Percentiles rank a stretch among this genome's conserved stretches.
These are phyloP conservation scores for Besnoitia besnoiti DNA, from an alignment of 169 alveolate genomes.

Conservation along the genomic window DNA sequence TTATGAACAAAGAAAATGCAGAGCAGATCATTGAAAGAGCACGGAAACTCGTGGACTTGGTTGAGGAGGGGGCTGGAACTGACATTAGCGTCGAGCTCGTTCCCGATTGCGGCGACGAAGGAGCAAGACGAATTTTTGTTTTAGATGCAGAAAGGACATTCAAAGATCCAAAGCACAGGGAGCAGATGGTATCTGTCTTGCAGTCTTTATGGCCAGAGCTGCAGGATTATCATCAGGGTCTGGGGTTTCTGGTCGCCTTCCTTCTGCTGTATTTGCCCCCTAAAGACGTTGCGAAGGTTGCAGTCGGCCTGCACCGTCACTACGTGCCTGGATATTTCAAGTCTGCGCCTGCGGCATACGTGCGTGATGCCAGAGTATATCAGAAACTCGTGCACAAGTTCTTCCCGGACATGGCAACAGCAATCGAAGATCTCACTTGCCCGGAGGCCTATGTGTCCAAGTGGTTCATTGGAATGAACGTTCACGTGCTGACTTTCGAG, in stretches of 20 bases:
- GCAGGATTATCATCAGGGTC: slow-evolving; percentile 77
- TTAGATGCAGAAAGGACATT: slow-evolving; percentile 78
- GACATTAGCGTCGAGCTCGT: slow-evolving; percentile 18
- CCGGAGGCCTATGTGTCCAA: slow-evolving; percentile 78
- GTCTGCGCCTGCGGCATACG: slow-evolving; percentile 77
- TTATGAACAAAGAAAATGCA: slow-evolving; percentile 61
- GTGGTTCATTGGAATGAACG: slow-evolving; percentile 78
- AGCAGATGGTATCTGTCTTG: slow-evolving; percentile 54
- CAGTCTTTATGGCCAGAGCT: slow-evolving; percentile 65
- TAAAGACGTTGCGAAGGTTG: slow-evolving; percentile 68
- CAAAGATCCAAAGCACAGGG: slow-evolving; percentile 61
- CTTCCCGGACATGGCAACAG: slow-evolving; percentile 68
- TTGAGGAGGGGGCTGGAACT: slow-evolving; percentile 51
- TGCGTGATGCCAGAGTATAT: slow-evolving; percentile 77
- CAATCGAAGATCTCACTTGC: slow-evolving; percentile 67
- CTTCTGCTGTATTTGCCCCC: slow-evolving; percentile 71
- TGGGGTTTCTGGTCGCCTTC: slow-evolving; percentile 76
- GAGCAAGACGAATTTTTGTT: slow-evolving; percentile 67
- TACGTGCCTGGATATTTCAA: slow-evolving; percentile 76
- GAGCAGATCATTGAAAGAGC: slow-evolving; percentile 66
- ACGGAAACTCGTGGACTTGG: slow-evolving; percentile 64
- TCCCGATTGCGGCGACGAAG: slow-evolving; percentile 68
- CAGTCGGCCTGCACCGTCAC: slow-evolving; percentile 68
- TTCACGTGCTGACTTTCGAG: slow-evolving; percentile 77
- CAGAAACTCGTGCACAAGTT: slow-evolving; percentile 65